Evolutionary conservation across 2,329 filamentous ascomycete genomes (phyloP), one percentile per base, ranked within the genome.

Genomic region (Hortaea werneckii): DNA sequence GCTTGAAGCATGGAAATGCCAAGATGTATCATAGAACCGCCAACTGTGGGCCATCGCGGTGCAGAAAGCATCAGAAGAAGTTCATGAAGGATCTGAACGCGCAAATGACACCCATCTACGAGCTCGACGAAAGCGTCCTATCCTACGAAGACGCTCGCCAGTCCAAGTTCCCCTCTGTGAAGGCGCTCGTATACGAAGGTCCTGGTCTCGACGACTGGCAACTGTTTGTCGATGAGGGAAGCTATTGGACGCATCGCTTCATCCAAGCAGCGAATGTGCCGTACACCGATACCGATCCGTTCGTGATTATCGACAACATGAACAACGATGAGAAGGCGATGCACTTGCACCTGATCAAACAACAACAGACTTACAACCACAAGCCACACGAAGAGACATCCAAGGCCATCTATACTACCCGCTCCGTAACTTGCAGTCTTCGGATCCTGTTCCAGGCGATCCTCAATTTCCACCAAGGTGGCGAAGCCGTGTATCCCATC

Each of bases 371-470:
- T 12, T 48, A 51, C 46, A 50, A 51, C 27, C 27, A 42, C 28
- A 49, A 47, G 12, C 50, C 38, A n/a, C 41, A 41, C 39, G 42
- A 48, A 34, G 43, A 41, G 20, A 40, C 46, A 10, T 41, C 41
- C 10, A 42, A 34, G 12, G 40, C 45, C 13, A 43, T 32, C 32
- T 58, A 53, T 37, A 53, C 47, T 5, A 38, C 49, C 13, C 34
- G 50, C 11, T 40, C 37, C 20, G 44, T 55, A 37, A 57, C 47
- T 38, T 37, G 41, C 10, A 54, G 54, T 13, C 30, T 57, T 26
- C 46, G 46, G 4, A 29, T 58, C n/a, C 42, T 58, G 11, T 55
- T 52, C 40, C 42, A 50, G 11, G 47, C 47, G 3, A 44, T 53
- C 26, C 29, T 49, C 28, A 49, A 32, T 30, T 50, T 50, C 26